phyloP scores from a whole-genome alignment of 352 stramenopile species.

The Phytophthora lateralis region DNA sequence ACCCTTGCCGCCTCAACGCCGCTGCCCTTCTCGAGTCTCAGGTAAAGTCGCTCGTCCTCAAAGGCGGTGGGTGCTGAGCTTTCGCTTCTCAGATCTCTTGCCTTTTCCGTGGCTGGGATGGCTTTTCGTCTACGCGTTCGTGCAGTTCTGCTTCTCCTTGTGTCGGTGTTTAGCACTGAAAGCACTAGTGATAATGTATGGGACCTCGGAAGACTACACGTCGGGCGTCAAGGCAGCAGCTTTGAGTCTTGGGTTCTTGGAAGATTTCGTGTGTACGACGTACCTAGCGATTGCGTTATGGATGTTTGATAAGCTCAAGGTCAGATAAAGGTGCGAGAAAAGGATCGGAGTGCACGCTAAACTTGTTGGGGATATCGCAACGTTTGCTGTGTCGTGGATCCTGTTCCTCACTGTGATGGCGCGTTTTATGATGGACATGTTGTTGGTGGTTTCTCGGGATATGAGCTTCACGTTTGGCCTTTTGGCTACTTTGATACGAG shows the following conservation, averaged over 20 bases:
- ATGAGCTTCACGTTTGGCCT: constrained; percentile 46
- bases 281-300: constrained; percentile 3
- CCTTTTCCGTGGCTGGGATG: constrained; percentile 8
- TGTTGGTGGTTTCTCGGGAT: constrained; percentile 36
- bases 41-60: neutral
- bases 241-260: constrained; percentile 8
- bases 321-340: neutral
- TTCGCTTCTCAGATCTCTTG: too few species aligned
- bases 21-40: neutral
- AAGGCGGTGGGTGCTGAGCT: too few species aligned
- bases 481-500: constrained; percentile 15
- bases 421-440: constrained; percentile 34
- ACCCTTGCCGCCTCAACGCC: neutral
- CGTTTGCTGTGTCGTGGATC: constrained; percentile 3
- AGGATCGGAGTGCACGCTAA: neutral
- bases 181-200: constrained; percentile 7
- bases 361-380: neutral
- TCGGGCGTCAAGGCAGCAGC: constrained; percentile 1
- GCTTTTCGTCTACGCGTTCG: constrained; percentile 10
- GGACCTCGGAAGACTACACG: neutral
- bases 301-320: neutral
- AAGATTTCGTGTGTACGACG: constrained; percentile 13
- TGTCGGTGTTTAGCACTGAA: constrained; percentile 7
- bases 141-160: constrained; percentile 11
- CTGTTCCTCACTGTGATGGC: constrained; percentile 27